phyloP scores from a whole-genome alignment of 1,284 basidiomycete genomes.

The Ganoderma lingzhi region DNA sequence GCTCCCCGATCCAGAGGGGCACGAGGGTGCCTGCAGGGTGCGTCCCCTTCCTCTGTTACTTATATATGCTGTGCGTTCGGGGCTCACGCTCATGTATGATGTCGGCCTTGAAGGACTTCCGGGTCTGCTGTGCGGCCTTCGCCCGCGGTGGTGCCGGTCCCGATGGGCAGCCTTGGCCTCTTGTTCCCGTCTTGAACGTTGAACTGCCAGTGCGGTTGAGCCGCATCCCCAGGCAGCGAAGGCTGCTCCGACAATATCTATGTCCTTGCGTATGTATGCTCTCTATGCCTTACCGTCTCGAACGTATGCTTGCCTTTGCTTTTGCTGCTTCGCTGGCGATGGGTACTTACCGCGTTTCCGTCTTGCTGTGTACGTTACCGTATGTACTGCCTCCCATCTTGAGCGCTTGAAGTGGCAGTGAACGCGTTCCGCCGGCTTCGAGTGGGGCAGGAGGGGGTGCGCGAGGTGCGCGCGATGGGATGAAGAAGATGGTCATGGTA shows the following conservation, averaged over 20 bases:
- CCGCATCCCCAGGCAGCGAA: not conserved
- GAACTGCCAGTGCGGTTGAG: not conserved
- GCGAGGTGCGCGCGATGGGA: not conserved
- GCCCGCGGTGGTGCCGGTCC: slow-evolving; percentile 19
- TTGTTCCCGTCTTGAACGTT: slow-evolving; percentile 17
- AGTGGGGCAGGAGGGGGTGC: not conserved
- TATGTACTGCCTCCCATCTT: not conserved
- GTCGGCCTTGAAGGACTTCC: slow-evolving; percentile 5
- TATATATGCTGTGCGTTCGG: not conserved
- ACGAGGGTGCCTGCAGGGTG: slow-evolving; percentile 34
- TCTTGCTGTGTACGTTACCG: not conserved
- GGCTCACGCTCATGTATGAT: not conserved
- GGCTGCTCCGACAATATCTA: not conserved
- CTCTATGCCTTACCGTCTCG: not conserved
- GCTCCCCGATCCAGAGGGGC: slow-evolving; percentile 37
- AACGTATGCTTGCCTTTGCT: not conserved
- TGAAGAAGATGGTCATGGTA: slow-evolving; percentile 1
- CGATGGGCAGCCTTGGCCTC: slow-evolving; percentile 19
- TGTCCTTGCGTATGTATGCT: not conserved
- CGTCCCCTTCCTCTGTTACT: slow-evolving; percentile 5
- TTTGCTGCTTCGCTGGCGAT: not conserved
- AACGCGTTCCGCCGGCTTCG: not conserved
- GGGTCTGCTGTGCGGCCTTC: slow-evolving; percentile 23
- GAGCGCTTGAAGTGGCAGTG: not conserved
- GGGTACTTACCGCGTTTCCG: not conserved